Evolutionary conservation across 169 alveolate genomes (phyloP).

Genomic region (Plasmodium fragile): DNA sequence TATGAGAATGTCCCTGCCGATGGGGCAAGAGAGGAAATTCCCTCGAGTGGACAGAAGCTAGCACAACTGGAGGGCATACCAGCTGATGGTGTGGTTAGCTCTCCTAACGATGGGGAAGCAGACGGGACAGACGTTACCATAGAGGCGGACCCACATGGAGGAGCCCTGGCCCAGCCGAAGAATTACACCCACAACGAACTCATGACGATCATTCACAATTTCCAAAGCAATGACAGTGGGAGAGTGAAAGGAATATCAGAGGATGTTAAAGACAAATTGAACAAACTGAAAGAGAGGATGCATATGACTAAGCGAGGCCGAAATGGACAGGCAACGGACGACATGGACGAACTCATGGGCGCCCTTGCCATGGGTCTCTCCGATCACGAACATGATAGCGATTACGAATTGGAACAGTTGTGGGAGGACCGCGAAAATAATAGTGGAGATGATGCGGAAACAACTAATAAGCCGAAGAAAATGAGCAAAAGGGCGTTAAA

Average conservation of each 20-base stretch:
- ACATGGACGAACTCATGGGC: background rate
- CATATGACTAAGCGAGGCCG: conserved; percentile 26
- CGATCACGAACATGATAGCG: conserved; percentile 28
- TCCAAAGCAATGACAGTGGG: conserved; percentile 62
- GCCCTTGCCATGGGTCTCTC: conserved; percentile 58
- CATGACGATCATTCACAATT: conserved; percentile 61
- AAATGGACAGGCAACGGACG: background rate
- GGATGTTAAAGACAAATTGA: conserved; percentile 58
- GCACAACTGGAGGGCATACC: background rate
- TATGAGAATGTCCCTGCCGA: background rate
- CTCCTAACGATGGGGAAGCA: background rate
- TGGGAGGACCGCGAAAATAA: background rate
- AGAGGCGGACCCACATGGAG: background rate
- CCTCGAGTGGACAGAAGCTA: background rate
- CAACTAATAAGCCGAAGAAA: conserved; percentile 15
- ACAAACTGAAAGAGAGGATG: conserved; percentile 73
- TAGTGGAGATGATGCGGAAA: background rate
- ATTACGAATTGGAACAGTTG: background rate
- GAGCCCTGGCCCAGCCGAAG: background rate
- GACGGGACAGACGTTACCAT: background rate
- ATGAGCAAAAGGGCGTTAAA: conserved; percentile 67
- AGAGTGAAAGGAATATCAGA: conserved; percentile 75
- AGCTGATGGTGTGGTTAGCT: background rate
- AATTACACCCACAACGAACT: conserved; percentile 56
- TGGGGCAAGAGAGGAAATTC: background rate